These are phyloP conservation scores for Ascochyta clinopodiicola DNA, from an alignment of 2,329 filamentous ascomycete genomes.

Conservation along the genomic window DNA sequence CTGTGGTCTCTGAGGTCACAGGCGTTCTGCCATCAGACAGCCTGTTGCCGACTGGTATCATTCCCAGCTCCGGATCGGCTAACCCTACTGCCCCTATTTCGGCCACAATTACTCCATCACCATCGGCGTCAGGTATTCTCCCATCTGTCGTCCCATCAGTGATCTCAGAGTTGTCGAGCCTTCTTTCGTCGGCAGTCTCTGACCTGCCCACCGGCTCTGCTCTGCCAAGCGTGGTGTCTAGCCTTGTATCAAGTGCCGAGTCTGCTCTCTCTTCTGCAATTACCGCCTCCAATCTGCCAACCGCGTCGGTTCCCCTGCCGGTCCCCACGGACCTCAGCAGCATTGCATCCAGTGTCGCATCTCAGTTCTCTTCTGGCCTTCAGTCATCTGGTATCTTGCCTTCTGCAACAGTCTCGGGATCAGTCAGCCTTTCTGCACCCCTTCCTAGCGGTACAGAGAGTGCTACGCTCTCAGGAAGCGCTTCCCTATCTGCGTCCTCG, in stretches of 20 bases:
- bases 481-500: constrained; percentile 15
- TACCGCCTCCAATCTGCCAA: constrained; percentile 16
- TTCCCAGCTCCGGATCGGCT: constrained; percentile 23
- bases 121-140: constrained; percentile 23
- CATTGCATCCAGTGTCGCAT: constrained; percentile 22
- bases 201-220: constrained; percentile 25
- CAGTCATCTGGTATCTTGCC: constrained; percentile 16
- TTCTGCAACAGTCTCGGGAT: constrained; percentile 15
- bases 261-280: constrained; percentile 13
- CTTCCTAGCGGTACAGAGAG: constrained; percentile 12
- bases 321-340: constrained; percentile 18
- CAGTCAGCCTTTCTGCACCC: constrained; percentile 4
- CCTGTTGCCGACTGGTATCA: constrained; percentile 13
- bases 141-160: constrained; percentile 26
- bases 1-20: constrained; percentile 30
- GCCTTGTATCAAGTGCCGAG: constrained; percentile 24
- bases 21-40: constrained; percentile 22
- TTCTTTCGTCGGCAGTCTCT: constrained; percentile 28
- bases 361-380: constrained; percentile 15
- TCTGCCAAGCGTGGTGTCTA: constrained; percentile 26
- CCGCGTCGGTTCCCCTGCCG: constrained; percentile 23
- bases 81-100: constrained; percentile 15
- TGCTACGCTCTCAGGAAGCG: constrained; percentile 6
- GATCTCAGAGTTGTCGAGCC: constrained; percentile 23
- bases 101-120: constrained; percentile 16